Conservation (phyloP, 192 early-diverging fungal genomes). For the Dissophora ornata region DNA sequence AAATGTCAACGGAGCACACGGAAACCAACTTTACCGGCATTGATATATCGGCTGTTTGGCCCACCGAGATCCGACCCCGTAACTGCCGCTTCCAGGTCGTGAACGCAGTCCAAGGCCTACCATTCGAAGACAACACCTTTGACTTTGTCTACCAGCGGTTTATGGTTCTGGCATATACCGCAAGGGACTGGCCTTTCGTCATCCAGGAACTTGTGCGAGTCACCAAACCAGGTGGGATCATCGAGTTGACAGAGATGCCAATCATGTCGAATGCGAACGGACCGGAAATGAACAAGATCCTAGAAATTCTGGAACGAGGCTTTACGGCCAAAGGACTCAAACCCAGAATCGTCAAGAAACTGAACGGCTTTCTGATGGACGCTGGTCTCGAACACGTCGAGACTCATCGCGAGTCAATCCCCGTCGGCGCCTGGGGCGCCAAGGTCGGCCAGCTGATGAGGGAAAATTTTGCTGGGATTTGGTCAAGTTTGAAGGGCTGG, state of each 20-base stretch:
- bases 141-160: constrained; percentile 62
- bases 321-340: constrained; percentile 34
- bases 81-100: constrained; percentile 52
- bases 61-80: constrained; percentile 49
- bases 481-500: constrained; percentile 43
- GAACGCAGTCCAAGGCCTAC: constrained; percentile 37
- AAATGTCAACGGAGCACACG: constrained; percentile 63
- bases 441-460: constrained; percentile 51
- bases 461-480: constrained; percentile 44
- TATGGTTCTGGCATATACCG: constrained; percentile 50
- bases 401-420: constrained; percentile 33
- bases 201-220: constrained; percentile 62
- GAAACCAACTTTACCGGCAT: constrained; percentile 60
- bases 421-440: constrained; percentile 43
- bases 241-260: constrained; percentile 61
- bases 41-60: constrained; percentile 59
- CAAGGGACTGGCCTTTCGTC: constrained; percentile 55
- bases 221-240: constrained; percentile 64
- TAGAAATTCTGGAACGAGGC: constrained; percentile 38
- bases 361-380: constrained; percentile 22
- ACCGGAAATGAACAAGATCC: constrained; percentile 30
- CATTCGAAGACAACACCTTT: constrained; percentile 64
- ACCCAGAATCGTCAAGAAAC: constrained; percentile 39
- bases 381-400: constrained; percentile 36
- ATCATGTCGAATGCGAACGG: constrained; percentile 40